phyloP scores from a whole-genome alignment of 2,329 filamentous ascomycete species.

The Trematosphaeria pertusa region DNA sequence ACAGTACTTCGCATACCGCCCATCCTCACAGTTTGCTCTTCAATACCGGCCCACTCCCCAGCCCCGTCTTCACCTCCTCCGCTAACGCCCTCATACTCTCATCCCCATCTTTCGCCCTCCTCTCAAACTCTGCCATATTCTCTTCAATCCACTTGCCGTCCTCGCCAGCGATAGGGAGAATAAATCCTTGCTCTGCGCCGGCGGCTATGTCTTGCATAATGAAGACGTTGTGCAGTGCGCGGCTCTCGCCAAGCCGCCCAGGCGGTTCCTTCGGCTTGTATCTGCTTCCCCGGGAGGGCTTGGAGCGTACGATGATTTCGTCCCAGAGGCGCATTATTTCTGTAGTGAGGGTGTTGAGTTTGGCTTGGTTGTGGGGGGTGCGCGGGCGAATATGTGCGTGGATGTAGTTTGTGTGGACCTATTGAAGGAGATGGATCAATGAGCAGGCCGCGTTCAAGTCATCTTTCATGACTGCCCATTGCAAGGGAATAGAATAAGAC shows the following conservation, averaged over 20 bases:
- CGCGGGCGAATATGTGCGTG: constrained; percentile 30
- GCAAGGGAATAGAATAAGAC: no score
- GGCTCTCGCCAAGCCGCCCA: constrained; percentile 21
- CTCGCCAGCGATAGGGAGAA: constrained; percentile 27
- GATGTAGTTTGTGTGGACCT: constrained; percentile 27
- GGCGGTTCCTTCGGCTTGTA: constrained; percentile 1
- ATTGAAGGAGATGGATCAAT: background rate
- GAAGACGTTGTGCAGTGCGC: constrained; percentile 33
- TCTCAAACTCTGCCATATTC: constrained; percentile 30
- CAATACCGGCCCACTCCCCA: no score
- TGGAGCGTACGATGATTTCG: background rate
- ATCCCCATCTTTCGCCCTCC: constrained; percentile 27
- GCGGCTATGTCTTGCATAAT: constrained; percentile 34
- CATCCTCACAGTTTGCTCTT: no score
- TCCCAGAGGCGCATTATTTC: constrained; percentile 28
- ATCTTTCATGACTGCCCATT: no score
- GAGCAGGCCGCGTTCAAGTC: background rate
- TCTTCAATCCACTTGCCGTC: constrained; percentile 32
- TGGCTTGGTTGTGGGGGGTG: constrained; percentile 15
- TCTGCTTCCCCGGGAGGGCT: background rate
- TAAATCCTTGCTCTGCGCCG: constrained; percentile 35
- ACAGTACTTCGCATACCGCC: no score
- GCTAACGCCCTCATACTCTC: constrained; percentile 27
- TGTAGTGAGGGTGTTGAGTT: constrained; percentile 17
- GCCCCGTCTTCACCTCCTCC: constrained; percentile 15